A percentile compares a stretch with the other conserved stretches of the same genome.
phyloP scores from a whole-genome alignment of 2,329 filamentous ascomycete species.

The Fusarium pilosicola region DNA sequence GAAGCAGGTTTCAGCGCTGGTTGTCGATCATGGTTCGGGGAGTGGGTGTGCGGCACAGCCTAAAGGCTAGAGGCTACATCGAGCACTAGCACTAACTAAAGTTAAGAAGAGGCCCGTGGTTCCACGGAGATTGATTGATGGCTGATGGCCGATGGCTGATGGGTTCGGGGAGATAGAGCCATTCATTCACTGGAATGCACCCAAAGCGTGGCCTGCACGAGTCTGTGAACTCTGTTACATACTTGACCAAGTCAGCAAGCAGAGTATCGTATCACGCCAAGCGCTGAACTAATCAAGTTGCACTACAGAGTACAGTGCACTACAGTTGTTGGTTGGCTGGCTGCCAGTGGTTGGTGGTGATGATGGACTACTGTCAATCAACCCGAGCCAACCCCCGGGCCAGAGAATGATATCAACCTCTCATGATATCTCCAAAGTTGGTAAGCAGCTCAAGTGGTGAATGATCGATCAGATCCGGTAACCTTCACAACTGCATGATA shows the following conservation, averaged over 20 bases:
- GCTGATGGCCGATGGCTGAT: constrained; percentile 31
- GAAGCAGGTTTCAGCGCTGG: constrained; percentile 8
- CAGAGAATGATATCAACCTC: not conserved
- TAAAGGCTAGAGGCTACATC: not conserved
- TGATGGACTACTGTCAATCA: not conserved
- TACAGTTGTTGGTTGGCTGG: not conserved
- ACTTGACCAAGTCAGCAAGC: not conserved
- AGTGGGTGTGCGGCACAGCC: constrained; percentile 30
- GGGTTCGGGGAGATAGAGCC: constrained; percentile 40
- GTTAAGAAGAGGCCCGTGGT: constrained; percentile 11
- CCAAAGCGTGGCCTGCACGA: constrained; percentile 23
- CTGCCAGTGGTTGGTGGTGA: not conserved
- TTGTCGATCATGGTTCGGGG: constrained; percentile 40
- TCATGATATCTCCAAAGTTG: not conserved
- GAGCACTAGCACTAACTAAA: not conserved
- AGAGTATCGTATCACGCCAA: not conserved
- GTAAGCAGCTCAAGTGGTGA: constrained; percentile 1
- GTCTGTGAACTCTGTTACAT: not conserved
- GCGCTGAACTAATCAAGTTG: constrained; percentile 4
- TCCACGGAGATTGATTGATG: constrained; percentile 18
- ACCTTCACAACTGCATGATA: not conserved
- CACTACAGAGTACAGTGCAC: not conserved
- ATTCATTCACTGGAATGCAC: constrained; percentile 29
- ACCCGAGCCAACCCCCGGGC: not conserved
- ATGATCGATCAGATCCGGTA: not conserved